Conservation (phyloP, 768 basidiomycete species). For the Pisolithus tinctorius region DNA sequence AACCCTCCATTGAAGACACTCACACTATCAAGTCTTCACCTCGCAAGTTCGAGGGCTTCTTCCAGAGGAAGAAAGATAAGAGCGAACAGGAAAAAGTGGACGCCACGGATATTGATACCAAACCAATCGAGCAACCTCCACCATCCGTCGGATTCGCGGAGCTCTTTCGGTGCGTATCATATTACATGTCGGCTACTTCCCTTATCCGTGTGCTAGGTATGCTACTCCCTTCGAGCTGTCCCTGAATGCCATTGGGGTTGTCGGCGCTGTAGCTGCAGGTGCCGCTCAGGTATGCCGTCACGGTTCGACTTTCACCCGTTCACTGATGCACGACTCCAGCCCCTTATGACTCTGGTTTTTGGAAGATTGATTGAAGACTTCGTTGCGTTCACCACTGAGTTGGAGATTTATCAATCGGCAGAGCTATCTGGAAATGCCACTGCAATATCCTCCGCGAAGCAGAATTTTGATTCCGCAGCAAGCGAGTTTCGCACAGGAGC, state of each 20-base stretch:
- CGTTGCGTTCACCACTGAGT: slow-evolving; percentile 43
- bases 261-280: slow-evolving; percentile 68
- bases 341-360: slow-evolving; percentile 79
- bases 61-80: slow-evolving; percentile 24
- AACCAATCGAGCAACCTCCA: not conserved
- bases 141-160: slow-evolving; percentile 36
- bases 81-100: slow-evolving; percentile 20
- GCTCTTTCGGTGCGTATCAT: slow-evolving; percentile 39
- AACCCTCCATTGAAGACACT: slow-evolving; percentile 21
- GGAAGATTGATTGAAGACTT: slow-evolving; percentile 74
- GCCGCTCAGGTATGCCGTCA: slow-evolving; percentile 58
- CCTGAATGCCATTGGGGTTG: slow-evolving; percentile 63
- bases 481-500: slow-evolving; percentile 42
- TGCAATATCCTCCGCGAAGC: slow-evolving; percentile 25
- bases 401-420: slow-evolving; percentile 7
- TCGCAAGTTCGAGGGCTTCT: not conserved
- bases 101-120: not conserved
- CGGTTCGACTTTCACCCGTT: not conserved
- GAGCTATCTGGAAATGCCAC: slow-evolving; percentile 17
- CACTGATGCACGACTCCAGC: slow-evolving; percentile 30
- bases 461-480: slow-evolving; percentile 29
- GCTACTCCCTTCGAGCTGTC: slow-evolving; percentile 63
- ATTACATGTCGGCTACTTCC: not conserved
- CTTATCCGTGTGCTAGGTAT: slow-evolving; percentile 41
- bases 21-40: not conserved